Percentiles rank a stretch among this genome's conserved stretches.
Conservation (phyloP, 805 yeast species). For the Starmerella vaccinii region DNA sequence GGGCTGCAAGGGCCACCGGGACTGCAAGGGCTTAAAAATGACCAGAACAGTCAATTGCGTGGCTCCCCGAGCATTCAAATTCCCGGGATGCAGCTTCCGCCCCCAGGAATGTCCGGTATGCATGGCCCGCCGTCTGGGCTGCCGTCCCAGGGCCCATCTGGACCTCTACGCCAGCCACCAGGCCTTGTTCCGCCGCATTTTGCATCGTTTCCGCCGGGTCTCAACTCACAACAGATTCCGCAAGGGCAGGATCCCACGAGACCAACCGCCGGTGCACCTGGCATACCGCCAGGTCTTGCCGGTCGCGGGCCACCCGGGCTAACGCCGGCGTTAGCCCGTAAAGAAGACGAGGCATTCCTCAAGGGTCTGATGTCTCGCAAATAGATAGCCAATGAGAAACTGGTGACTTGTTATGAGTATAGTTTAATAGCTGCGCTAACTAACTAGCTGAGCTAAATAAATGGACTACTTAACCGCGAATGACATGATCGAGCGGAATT, state of each 20-base stretch:
- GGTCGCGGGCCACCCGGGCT: constrained; percentile 1
- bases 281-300: constrained; percentile 3
- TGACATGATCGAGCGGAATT: constrained; percentile 48
- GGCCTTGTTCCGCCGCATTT: constrained; percentile 8
- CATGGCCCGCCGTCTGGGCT: constrained; percentile 1
- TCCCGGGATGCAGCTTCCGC: background rate
- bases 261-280: background rate
- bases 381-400: background rate
- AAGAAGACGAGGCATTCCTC: constrained; percentile 15
- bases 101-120: background rate
- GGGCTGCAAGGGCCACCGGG: background rate
- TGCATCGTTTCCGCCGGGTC: constrained; percentile 11
- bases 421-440: background rate
- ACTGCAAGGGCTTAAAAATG: background rate
- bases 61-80: background rate
- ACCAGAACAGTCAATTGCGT: background rate
- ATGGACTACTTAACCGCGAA: constrained; percentile 21
- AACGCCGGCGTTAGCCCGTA: constrained; percentile 6
- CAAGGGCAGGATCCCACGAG: background rate
- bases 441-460: too few species aligned
- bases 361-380: constrained; percentile 8
- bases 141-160: background rate
- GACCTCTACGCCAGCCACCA: constrained; percentile 2
- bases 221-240: constrained; percentile 5
- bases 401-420: background rate